These are phyloP conservation scores for Cairneyella variabilis DNA, from an alignment of 495 filamentous ascomycete genomes.

Conservation along the genomic window DNA sequence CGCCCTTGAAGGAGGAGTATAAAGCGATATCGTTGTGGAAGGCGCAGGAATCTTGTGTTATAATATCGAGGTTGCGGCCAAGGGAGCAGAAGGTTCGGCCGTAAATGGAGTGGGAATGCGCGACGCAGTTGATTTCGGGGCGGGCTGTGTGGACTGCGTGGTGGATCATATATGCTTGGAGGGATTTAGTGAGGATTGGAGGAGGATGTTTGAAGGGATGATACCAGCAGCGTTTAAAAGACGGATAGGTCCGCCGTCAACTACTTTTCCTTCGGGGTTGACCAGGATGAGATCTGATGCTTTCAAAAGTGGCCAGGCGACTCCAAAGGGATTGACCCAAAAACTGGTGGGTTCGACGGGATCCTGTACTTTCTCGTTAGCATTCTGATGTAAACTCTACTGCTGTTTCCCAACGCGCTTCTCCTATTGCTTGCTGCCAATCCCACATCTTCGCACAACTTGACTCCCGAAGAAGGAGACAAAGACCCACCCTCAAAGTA, in stretches of 20 bases:
- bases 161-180: conserved; percentile 60
- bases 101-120: conserved; percentile 69
- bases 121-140: conserved; percentile 69
- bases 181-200: not conserved
- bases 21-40: conserved; percentile 50
- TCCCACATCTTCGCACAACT: not conserved
- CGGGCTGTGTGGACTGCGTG: conserved; percentile 63
- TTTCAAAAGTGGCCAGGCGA: conserved; percentile 65
- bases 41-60: conserved; percentile 66
- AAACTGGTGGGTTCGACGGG: conserved; percentile 65
- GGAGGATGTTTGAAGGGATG: conserved; percentile 22
- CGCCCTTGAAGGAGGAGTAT: conserved; percentile 58
- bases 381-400: not conserved
- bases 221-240: conserved; percentile 59
- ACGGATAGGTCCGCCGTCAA: conserved; percentile 60
- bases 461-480: not conserved
- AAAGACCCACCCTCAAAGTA: conserved; percentile 40
- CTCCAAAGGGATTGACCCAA: conserved; percentile 81
- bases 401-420: not conserved
- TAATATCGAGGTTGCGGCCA: conserved; percentile 65
- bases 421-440: not conserved
- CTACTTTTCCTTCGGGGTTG: conserved; percentile 57
- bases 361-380: conserved; percentile 37
- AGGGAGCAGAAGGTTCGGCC: conserved; percentile 66
- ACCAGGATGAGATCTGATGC: conserved; percentile 70